A percentile compares a stretch with the other conserved stretches of the same genome.
phyloP scores from a whole-genome alignment of 176 grass and related monocot species.

The Eragrostis curvula region DNA sequence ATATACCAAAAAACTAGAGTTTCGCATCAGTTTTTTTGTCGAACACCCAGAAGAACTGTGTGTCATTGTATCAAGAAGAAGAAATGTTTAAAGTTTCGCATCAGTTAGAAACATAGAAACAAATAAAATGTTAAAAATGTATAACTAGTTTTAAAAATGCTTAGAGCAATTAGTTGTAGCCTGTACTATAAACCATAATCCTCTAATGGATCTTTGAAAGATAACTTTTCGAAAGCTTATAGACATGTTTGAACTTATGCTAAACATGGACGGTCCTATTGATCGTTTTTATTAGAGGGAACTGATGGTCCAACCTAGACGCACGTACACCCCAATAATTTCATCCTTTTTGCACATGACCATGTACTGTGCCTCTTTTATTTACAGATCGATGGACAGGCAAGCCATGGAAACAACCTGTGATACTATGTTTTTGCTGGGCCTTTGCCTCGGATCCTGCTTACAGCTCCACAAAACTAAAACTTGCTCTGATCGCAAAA shows the following conservation, averaged over 20 bases:
- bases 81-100: too few relatives aligned
- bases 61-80: too few relatives aligned
- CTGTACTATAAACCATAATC: too few relatives aligned
- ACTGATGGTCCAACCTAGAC: neutral
- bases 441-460: conserved; percentile 23
- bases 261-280: neutral
- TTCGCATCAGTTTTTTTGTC: too few relatives aligned
- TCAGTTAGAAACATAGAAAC: too few relatives aligned
- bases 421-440: neutral
- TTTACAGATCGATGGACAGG: conserved; percentile 21
- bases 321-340: conserved; percentile 17
- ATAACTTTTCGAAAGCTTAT: neutral
- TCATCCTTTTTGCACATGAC: conserved; percentile 14
- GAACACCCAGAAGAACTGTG: too few relatives aligned
- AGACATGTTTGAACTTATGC: neutral
- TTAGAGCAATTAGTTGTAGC: too few relatives aligned
- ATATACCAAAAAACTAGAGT: too few relatives aligned
- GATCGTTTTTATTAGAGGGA: neutral
- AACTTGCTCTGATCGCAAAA: neutral
- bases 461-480: neutral
- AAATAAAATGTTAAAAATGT: too few relatives aligned
- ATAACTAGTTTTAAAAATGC: neutral
- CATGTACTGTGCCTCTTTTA: neutral
- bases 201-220: neutral
- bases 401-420: conserved; percentile 24